Evolutionary conservation across 768 basidiomycete species (phyloP), one percentile per base, ranked within the genome.

Genomic region (Mycena maculata): DNA sequence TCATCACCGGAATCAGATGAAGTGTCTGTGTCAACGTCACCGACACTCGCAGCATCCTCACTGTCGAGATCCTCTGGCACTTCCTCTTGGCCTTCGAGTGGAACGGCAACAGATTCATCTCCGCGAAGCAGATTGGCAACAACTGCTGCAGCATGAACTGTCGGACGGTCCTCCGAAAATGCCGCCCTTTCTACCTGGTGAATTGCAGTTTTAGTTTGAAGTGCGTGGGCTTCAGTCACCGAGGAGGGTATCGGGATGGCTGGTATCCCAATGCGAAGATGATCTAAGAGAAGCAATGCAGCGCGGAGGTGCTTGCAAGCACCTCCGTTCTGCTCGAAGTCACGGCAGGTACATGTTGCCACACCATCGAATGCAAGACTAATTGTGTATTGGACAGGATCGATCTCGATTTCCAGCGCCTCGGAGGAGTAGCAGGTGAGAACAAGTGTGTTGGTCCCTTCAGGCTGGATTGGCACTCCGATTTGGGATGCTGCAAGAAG

Each of bases 281-380:
- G n/a, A n/a, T n/a, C n/a, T n/a, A n/a, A n/a, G n/a, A n/a, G n/a
- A n/a, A n/a, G n/a, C n/a, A n/a, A n/a, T n/a, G n/a, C n/a, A n/a
- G n/a, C n/a, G n/a, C n/a, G n/a, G n/a, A n/a, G n/a, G 30, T 73
- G 72, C 41, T 73, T 73, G 59, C 72, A 73, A 13, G 70, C 72
- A n/a, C 70, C 70, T 8, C 72, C 72, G 15, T 63, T 11, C 3
- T 55, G 30, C 18, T n/a, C 10, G 27, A 70, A 72, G 31, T 72
- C 71, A 4, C 15, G 39, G 45, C 71, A 72, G 4, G 42, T 50
- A 38, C 71, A 72, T 22, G 42, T 27, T 11, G 25, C 60, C 15
- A 28, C 36, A 9, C 67, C 69, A 22, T 63, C 22, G 18, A 55
- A 28, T 1, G 23, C 25, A 22, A 63, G 33, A 15, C 25, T 18